Evolutionary conservation across 768 basidiomycete genomes (phyloP).

Genomic region (Naganishia vaughanmartiniae): DNA sequence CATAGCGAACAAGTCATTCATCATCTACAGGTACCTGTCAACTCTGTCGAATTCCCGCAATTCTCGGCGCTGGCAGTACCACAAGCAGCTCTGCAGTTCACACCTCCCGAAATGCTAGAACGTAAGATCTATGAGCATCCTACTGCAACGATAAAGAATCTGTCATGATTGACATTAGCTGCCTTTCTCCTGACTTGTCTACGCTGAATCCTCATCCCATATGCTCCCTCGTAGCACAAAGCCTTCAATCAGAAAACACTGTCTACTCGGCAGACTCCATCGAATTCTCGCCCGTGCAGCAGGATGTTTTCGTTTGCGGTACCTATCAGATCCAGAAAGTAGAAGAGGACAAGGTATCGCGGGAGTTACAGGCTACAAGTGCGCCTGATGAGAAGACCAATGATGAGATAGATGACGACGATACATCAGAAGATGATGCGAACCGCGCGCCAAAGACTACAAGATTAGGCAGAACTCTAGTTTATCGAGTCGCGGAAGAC

Average conservation of each 20-base stretch:
- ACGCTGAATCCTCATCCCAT: not conserved
- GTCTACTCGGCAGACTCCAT: slow-evolving; percentile 81
- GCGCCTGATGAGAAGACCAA: slow-evolving; percentile 49
- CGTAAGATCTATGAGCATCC: not conserved
- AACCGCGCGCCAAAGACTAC: slow-evolving; percentile 34
- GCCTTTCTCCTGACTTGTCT: not conserved
- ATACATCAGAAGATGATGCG: slow-evolving; percentile 33
- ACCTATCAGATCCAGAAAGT: slow-evolving; percentile 76
- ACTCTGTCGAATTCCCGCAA: too few species aligned
- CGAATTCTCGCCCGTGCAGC: slow-evolving; percentile 67
- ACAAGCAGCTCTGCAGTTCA: not conserved
- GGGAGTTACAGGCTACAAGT: not conserved
- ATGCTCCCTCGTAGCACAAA: slow-evolving; percentile 22
- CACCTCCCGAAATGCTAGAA: not conserved
- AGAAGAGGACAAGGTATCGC: slow-evolving; percentile 33
- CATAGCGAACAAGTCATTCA: too few species aligned
- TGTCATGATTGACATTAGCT: not conserved
- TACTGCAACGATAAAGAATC: not conserved
- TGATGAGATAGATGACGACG: slow-evolving; percentile 31
- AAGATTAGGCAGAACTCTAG: slow-evolving; percentile 69
- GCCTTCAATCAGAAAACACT: slow-evolving; percentile 59
- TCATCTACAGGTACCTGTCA: too few species aligned
- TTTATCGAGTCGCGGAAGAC: slow-evolving; percentile 58
- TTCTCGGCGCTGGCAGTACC: too few species aligned
- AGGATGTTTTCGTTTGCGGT: slow-evolving; percentile 75